phyloP scores from a whole-genome alignment of 2,329 filamentous ascomycete genomes.

The Neoscytalidium dimidiatum region DNA sequence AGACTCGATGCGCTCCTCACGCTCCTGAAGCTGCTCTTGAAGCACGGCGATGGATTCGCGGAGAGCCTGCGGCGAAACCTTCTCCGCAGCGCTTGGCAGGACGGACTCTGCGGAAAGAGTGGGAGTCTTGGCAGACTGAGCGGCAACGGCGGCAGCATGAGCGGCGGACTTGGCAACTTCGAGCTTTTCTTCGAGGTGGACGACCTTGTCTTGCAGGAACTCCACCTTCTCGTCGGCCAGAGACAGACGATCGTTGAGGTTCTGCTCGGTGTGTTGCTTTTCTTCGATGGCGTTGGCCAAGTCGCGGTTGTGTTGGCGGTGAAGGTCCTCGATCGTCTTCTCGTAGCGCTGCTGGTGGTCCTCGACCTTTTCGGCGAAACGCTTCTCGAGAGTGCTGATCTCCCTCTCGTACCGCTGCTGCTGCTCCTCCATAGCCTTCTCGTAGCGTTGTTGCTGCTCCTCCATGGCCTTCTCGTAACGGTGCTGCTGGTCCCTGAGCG shows the following conservation, averaged over 20 bases:
- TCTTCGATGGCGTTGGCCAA: constrained; percentile 77
- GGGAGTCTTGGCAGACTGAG: constrained; percentile 50
- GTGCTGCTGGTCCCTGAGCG: constrained; percentile 57
- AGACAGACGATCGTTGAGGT: constrained; percentile 77
- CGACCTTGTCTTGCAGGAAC: constrained; percentile 81
- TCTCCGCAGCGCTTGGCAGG: constrained; percentile 65
- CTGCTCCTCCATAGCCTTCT: constrained; percentile 31
- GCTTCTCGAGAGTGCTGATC: constrained; percentile 36
- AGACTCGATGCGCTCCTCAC: constrained; percentile 85
- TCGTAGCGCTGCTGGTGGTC: constrained; percentile 59
- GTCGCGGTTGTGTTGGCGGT: constrained; percentile 60
- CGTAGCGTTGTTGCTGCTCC: constrained; percentile 32
- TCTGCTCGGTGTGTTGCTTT: constrained; percentile 74
- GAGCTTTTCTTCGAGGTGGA: constrained; percentile 85
- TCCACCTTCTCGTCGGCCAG: constrained; percentile 82
- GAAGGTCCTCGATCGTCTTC: constrained; percentile 70
- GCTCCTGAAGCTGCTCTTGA: constrained; percentile 94
- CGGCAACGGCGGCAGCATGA: constrained; percentile 74
- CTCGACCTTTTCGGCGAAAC: constrained; percentile 44
- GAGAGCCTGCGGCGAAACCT: constrained; percentile 90
- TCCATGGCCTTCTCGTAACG: constrained; percentile 49
- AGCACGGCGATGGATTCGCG: constrained; percentile 95
- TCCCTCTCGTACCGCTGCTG: constrained; percentile 49
- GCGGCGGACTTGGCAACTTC: constrained; percentile 88
- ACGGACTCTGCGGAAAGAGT: constrained; percentile 34